A percentile compares a stretch with the other conserved stretches of the same genome.
phyloP scores from a whole-genome alignment of 2,329 filamentous ascomycete species.

The Tolypocladium sp. region DNA sequence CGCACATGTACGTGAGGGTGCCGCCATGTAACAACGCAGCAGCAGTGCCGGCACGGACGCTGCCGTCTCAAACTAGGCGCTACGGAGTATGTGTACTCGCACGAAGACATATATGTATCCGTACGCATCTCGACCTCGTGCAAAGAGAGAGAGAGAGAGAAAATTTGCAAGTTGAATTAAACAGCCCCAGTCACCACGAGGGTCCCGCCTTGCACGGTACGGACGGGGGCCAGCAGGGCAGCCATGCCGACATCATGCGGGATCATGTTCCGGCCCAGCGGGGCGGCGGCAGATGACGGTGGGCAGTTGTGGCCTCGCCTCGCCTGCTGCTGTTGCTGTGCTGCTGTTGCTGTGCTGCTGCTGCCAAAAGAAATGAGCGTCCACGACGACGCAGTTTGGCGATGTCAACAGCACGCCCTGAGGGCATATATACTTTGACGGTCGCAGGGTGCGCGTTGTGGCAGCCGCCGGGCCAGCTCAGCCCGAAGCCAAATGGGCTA shows the following conservation, averaged over 20 bases:
- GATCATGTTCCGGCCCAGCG: not conserved
- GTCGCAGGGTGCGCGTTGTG: not conserved
- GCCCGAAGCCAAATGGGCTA: not conserved
- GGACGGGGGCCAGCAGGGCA: not conserved
- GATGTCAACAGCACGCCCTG: not conserved
- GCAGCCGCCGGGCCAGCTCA: not conserved
- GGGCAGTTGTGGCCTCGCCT: not conserved
- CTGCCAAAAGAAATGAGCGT: not conserved
- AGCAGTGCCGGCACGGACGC: not conserved
- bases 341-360: no score
- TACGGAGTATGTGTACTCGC: not conserved
- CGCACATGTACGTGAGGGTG: not conserved
- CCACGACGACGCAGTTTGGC: not conserved
- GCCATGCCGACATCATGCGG: not conserved
- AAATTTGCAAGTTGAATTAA: not conserved
- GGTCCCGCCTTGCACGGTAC: not conserved
- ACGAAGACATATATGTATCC: not conserved
- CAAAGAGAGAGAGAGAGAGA: not conserved
- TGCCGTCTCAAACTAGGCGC: not conserved
- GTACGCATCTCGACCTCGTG: not conserved
- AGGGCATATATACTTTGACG: not conserved
- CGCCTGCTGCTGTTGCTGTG: not conserved
- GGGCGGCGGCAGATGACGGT: conserved; percentile 1
- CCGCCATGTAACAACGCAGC: not conserved
- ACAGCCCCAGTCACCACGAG: not conserved